Evolutionary conservation across 108 stramenopile species (phyloP).

Genomic region (Bacterosira constricta): DNA sequence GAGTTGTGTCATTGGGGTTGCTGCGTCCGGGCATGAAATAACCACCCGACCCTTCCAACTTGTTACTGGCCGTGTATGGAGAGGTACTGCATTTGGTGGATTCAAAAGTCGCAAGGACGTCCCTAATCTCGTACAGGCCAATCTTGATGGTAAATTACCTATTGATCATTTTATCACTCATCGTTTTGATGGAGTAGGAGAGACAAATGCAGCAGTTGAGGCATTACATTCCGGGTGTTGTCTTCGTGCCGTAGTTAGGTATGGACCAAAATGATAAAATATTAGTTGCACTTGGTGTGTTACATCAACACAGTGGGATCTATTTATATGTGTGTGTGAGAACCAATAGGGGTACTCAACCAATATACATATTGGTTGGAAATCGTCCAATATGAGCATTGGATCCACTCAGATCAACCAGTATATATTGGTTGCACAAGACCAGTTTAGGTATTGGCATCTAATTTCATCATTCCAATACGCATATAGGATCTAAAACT

Average conservation of each 20-base stretch:
- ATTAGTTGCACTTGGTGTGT: no score
- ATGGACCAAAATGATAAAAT: slow-evolving; percentile 59
- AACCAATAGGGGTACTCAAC: no score
- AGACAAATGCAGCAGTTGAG: slow-evolving; percentile 93
- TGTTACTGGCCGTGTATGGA: slow-evolving; percentile 88
- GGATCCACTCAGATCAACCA: no score
- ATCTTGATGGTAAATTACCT: slow-evolving; percentile 79
- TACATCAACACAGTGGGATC: no score
- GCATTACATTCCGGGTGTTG: slow-evolving; percentile 90
- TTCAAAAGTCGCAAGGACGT: slow-evolving; percentile 92
- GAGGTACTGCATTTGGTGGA: slow-evolving; percentile 95
- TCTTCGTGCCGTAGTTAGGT: slow-evolving; percentile 84
- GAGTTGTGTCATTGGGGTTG: slow-evolving; percentile 93
- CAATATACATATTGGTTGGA: no score
- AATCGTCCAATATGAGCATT: no score
- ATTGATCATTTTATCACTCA: slow-evolving; percentile 97
- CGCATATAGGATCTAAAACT: no score
- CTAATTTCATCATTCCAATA: no score
- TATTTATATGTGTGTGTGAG: no score
- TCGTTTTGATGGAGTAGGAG: slow-evolving; percentile 82
- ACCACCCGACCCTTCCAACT: slow-evolving; percentile 97
- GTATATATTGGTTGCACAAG: no score
- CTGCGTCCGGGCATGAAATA: slow-evolving; percentile 94
- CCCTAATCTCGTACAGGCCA: slow-evolving; percentile 76
- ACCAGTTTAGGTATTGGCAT: no score